A percentile compares a stretch with the other conserved stretches of the same genome.
Conservation (phyloP, 2,329 filamentous ascomycete genomes). For the Aspergillus sp. region DNA sequence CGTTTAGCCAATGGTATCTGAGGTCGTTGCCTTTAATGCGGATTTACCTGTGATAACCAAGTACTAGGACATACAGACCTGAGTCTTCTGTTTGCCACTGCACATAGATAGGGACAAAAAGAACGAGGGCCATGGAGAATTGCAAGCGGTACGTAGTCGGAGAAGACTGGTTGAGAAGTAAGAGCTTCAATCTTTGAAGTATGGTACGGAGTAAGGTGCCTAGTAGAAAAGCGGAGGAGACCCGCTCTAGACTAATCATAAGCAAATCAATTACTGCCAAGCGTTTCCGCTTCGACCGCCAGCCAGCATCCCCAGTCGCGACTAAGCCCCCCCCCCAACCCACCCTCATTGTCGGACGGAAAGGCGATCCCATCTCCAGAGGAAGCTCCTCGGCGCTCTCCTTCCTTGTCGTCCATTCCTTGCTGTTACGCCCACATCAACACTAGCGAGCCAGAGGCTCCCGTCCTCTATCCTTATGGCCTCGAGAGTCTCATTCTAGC, state of each 20-base stretch:
- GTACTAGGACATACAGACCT: too few relatives aligned
- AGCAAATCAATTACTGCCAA: slow-evolving; percentile 16
- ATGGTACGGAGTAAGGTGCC: not conserved
- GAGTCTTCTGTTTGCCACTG: too few relatives aligned
- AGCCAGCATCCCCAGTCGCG: slow-evolving; percentile 18
- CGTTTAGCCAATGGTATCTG: not conserved
- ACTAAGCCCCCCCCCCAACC: slow-evolving; percentile 8
- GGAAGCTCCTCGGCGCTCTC: slow-evolving; percentile 4
- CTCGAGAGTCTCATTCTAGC: slow-evolving; percentile 11
- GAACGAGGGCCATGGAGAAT: too few relatives aligned
- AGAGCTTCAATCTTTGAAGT: too few relatives aligned
- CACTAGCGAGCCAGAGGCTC: slow-evolving; percentile 10
- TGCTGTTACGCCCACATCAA: not conserved
- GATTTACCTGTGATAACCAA: too few relatives aligned
- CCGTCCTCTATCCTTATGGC: slow-evolving; percentile 13
- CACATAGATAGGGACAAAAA: too few relatives aligned
- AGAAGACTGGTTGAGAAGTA: too few relatives aligned
- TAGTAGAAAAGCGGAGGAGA: not conserved
- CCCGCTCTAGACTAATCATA: not conserved
- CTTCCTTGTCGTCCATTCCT: not conserved
- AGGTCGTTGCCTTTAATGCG: not conserved
- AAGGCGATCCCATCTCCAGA: slow-evolving; percentile 9
- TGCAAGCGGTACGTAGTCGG: too few relatives aligned
- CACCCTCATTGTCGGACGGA: slow-evolving; percentile 3
- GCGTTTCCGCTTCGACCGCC: slow-evolving; percentile 19